These are phyloP conservation scores for Hypoxylon crocopeplum DNA, from an alignment of 495 filamentous ascomycete species.

Conservation along the genomic window DNA sequence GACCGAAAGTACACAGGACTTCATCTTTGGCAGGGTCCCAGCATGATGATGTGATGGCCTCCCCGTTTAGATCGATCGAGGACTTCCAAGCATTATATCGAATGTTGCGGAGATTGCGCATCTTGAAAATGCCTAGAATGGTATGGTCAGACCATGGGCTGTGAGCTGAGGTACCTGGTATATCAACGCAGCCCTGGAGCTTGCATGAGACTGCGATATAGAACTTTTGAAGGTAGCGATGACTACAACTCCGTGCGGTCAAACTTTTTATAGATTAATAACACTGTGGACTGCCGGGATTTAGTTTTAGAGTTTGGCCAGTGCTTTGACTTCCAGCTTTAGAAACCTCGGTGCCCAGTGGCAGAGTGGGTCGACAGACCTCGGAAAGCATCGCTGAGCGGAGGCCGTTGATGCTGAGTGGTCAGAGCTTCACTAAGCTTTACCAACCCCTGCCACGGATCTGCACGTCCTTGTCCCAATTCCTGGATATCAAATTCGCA, in stretches of 20 bases:
- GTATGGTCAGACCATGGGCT: slow-evolving; percentile 2
- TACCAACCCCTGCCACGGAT: slow-evolving; percentile 18
- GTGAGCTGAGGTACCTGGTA: neutral
- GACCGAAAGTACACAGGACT: slow-evolving; percentile 77
- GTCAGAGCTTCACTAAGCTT: slow-evolving; percentile 29
- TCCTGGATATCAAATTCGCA: slow-evolving; percentile 22
- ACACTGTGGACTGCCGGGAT: slow-evolving; percentile 11
- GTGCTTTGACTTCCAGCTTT: slow-evolving; percentile 4
- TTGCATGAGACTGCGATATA: slow-evolving; percentile 9
- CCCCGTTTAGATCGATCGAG: slow-evolving; percentile 46
- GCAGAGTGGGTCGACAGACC: slow-evolving; percentile 23
- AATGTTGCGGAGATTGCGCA: slow-evolving; percentile 83
- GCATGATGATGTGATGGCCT: slow-evolving; percentile 68
- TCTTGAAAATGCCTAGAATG: slow-evolving; percentile 45
- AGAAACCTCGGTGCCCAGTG: slow-evolving; percentile 18
- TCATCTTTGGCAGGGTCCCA: slow-evolving; percentile 79
- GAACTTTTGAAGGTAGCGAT: slow-evolving; percentile 20
- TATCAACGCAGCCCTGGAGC: neutral
- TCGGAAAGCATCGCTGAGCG: slow-evolving; percentile 12
- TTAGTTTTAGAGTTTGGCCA: slow-evolving; percentile 13
- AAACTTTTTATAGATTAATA: slow-evolving; percentile 16
- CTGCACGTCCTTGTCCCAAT: slow-evolving; percentile 24
- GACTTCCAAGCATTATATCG: slow-evolving; percentile 64
- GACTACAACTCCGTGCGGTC: slow-evolving; percentile 23
- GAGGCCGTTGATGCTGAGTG: slow-evolving; percentile 9